Evolutionary conservation across 2,329 filamentous ascomycete species (phyloP).

Genomic region (Aspergillus japonicus): DNA sequence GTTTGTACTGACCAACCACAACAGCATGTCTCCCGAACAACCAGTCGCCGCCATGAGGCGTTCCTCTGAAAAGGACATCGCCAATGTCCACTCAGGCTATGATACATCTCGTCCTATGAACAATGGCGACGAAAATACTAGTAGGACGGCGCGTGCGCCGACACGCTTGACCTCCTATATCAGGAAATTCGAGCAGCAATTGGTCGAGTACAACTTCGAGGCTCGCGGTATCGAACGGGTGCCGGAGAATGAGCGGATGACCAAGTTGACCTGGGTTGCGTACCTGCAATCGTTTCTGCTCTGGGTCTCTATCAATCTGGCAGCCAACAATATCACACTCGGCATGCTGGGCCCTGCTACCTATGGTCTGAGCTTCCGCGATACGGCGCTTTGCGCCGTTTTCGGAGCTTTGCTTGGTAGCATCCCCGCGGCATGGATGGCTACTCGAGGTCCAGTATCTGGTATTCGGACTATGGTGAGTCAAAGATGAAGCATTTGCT

Average conservation of each 20-base stretch:
- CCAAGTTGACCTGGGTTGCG: conserved; percentile 50
- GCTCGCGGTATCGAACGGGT: conserved; percentile 62
- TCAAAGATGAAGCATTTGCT: neutral
- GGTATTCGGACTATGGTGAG: conserved; percentile 61
- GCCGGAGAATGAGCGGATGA: conserved; percentile 54
- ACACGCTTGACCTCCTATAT: conserved; percentile 31
- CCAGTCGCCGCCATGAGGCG: conserved; percentile 30
- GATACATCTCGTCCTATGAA: conserved; percentile 15
- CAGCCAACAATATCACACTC: conserved; percentile 64
- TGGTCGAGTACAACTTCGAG: conserved; percentile 52
- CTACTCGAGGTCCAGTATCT: conserved; percentile 60
- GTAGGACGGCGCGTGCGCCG: conserved; percentile 12
- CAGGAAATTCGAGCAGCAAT: conserved; percentile 39
- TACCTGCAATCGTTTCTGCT: conserved; percentile 58
- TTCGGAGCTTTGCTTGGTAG: conserved; percentile 58
- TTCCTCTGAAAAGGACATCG: conserved; percentile 24
- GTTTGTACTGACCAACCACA: conserved; percentile 22
- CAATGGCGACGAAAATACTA: conserved; percentile 18
- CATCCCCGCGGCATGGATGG: conserved; percentile 58
- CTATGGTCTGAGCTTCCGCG: conserved; percentile 58
- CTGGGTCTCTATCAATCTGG: conserved; percentile 63
- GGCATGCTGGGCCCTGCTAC: conserved; percentile 62
- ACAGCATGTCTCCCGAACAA: conserved; percentile 35
- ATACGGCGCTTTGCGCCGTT: conserved; percentile 56
- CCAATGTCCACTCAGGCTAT: conserved; percentile 12